Percentiles rank a stretch among this genome's conserved stretches.
Conservation (phyloP, 257 asterid genomes). For the Eucommia ulmoides region DNA sequence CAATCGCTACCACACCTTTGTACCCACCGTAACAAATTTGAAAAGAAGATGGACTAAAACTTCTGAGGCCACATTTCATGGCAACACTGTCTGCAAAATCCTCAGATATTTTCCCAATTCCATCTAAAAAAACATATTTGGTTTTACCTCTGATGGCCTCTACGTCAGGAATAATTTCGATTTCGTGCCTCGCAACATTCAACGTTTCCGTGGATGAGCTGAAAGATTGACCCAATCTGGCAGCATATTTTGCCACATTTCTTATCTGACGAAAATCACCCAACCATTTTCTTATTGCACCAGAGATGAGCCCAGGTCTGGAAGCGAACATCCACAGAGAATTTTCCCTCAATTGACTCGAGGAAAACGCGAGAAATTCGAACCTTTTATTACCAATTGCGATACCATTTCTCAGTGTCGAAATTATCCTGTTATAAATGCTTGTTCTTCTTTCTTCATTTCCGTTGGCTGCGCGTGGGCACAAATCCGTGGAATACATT, state of each 20-base stretch:
- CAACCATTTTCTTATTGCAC: conserved; percentile 69
- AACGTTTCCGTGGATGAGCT: conserved; percentile 78
- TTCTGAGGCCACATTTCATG: conserved; percentile 44
- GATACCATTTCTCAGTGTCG: conserved; percentile 53
- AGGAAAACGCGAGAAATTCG: conserved; percentile 86
- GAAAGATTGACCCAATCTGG: conserved; percentile 94
- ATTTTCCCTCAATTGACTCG: conserved; percentile 80
- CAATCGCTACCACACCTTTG: conserved; percentile 85
- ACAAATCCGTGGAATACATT: conserved; percentile 49
- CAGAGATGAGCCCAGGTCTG: conserved; percentile 25
- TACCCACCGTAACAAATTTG: conserved; percentile 86
- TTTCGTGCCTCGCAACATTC: conserved; percentile 35
- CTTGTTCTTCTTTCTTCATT: conserved; percentile 29
- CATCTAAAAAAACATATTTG: conserved; percentile 66
- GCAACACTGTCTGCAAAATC: conserved; percentile 65
- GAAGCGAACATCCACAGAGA: conserved; percentile 94
- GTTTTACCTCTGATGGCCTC: conserved; percentile 7
- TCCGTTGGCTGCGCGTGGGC: conserved; percentile 24
- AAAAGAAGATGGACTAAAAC: conserved; percentile 54
- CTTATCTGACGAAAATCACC: conserved; percentile 57
- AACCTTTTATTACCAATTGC: conserved; percentile 58
- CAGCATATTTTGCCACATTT: conserved; percentile 91
- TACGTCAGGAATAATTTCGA: conserved; percentile 43
- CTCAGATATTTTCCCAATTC: conserved; percentile 76
- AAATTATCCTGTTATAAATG: conserved; percentile 49